A percentile compares a stretch with the other conserved stretches of the same genome.
These are phyloP conservation scores for Trypanosoma brucei DNA, from an alignment of 208 protist genomes.

Conservation along the genomic window DNA sequence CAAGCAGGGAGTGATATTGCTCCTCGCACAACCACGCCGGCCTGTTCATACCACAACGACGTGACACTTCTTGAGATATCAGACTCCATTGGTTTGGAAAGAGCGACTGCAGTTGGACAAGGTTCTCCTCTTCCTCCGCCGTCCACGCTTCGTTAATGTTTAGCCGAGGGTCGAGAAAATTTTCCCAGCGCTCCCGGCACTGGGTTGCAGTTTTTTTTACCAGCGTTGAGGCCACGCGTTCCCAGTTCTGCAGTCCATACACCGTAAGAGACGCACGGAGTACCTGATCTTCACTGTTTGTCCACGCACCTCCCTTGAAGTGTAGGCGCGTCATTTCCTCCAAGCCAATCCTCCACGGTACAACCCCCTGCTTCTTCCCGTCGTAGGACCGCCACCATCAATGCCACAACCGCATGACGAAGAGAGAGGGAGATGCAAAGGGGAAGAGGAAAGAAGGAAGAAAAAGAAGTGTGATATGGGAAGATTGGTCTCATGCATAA, in stretches of 20 bases:
- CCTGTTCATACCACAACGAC: conserved; percentile 82
- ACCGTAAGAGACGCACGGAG: conserved; percentile 99
- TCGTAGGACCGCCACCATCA: not conserved
- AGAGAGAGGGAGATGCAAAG: too few relatives aligned
- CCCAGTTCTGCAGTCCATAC: conserved; percentile 99
- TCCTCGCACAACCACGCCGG: conserved; percentile 98
- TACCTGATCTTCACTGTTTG: conserved; percentile 99
- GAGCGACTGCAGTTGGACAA: conserved; percentile 98
- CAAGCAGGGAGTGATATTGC: conserved; percentile 97
- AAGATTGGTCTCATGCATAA: too few relatives aligned
- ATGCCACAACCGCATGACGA: too few relatives aligned
- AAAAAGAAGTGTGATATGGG: too few relatives aligned
- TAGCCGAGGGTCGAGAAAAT: conserved; percentile 99
- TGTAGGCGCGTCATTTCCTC: conserved; percentile 82
- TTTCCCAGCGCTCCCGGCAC: conserved; percentile 98
- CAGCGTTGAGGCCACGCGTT: conserved; percentile 97
- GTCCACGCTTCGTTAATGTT: conserved; percentile 99
- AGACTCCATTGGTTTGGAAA: conserved; percentile 99
- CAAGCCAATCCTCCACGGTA: not conserved
- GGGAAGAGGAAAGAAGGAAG: too few relatives aligned
- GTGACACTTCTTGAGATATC: conserved; percentile 90
- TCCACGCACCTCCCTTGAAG: conserved; percentile 98
- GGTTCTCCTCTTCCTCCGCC: conserved; percentile 98
- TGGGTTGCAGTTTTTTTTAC: conserved; percentile 98
- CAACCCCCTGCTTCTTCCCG: not conserved